These are phyloP conservation scores for Camellia lanceoleosa DNA, from an alignment of 148 eudicot genomes.

Conservation along the genomic window DNA sequence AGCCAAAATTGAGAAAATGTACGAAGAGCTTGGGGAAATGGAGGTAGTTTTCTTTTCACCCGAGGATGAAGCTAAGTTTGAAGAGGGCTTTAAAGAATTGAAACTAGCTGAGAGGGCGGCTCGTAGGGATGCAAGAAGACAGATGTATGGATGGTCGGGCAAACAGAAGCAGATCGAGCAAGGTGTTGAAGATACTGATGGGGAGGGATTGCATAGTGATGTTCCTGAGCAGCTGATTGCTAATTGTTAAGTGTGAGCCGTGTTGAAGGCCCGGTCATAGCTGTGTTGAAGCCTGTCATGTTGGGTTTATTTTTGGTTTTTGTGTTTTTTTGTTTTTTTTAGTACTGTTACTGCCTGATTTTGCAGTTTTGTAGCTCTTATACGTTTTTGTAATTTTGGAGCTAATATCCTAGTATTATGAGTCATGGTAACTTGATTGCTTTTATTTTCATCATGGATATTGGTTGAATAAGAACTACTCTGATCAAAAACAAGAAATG, in stretches of 20 bases:
- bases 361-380: too few relatives aligned
- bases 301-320: background rate
- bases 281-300: background rate
- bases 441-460: too few relatives aligned
- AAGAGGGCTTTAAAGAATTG: slow-evolving; percentile 59
- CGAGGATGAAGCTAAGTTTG: slow-evolving; percentile 77
- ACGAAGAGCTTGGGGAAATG: slow-evolving; percentile 74
- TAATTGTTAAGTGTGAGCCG: slow-evolving; percentile 30
- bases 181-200: slow-evolving; percentile 26
- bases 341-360: too few relatives aligned
- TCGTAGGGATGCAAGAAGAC: slow-evolving; percentile 64
- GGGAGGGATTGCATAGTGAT: slow-evolving; percentile 40
- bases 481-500: too few relatives aligned
- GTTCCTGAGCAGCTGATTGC: slow-evolving; percentile 52
- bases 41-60: slow-evolving; percentile 78
- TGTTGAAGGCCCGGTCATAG: too few relatives aligned
- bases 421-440: too few relatives aligned
- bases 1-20: slow-evolving; percentile 85
- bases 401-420: too few relatives aligned
- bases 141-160: slow-evolving; percentile 38
- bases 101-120: slow-evolving; percentile 47
- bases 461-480: too few relatives aligned
- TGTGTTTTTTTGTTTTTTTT: background rate
- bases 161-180: slow-evolving; percentile 27
- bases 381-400: too few relatives aligned